Conservation (phyloP, 371 early-diverging fungal genomes). For the Mucor plumbeus region DNA sequence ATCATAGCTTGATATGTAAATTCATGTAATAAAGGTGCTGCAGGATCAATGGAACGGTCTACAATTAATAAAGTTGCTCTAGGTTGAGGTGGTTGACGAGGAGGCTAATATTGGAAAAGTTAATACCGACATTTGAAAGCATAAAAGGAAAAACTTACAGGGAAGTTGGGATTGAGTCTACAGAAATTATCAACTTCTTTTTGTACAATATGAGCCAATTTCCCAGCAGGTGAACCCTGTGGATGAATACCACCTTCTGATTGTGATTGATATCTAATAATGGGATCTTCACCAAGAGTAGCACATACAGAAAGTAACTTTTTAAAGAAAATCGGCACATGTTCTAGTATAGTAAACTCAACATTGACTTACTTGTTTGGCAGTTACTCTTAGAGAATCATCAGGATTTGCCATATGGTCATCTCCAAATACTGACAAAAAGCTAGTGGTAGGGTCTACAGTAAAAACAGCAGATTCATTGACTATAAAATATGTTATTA, state of each 20-base stretch:
- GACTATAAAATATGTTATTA: slow-evolving; percentile 42
- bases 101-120: slow-evolving; percentile 34
- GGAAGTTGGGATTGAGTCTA: slow-evolving; percentile 60
- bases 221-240: slow-evolving; percentile 53
- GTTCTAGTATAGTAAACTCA: neutral
- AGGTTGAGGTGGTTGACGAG: slow-evolving; percentile 55
- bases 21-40: slow-evolving; percentile 91
- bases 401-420: slow-evolving; percentile 50
- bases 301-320: slow-evolving; percentile 76
- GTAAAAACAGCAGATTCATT: slow-evolving; percentile 84
- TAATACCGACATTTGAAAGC: neutral
- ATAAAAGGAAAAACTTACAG: slow-evolving; percentile 42
- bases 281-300: slow-evolving; percentile 83
- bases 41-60: slow-evolving; percentile 87
- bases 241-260: slow-evolving; percentile 66
- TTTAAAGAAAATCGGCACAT: slow-evolving; percentile 12
- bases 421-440: slow-evolving; percentile 64
- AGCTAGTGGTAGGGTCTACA: slow-evolving; percentile 71
- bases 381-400: slow-evolving; percentile 66
- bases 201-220: slow-evolving; percentile 72
- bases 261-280: slow-evolving; percentile 82
- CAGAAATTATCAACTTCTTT: slow-evolving; percentile 72
- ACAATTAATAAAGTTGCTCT: slow-evolving; percentile 84
- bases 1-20: slow-evolving; percentile 96
- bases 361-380: slow-evolving; percentile 64